These are phyloP conservation scores for Eucalyptus curtisii DNA, from an alignment of 345 rosid genomes.

Conservation along the genomic window DNA sequence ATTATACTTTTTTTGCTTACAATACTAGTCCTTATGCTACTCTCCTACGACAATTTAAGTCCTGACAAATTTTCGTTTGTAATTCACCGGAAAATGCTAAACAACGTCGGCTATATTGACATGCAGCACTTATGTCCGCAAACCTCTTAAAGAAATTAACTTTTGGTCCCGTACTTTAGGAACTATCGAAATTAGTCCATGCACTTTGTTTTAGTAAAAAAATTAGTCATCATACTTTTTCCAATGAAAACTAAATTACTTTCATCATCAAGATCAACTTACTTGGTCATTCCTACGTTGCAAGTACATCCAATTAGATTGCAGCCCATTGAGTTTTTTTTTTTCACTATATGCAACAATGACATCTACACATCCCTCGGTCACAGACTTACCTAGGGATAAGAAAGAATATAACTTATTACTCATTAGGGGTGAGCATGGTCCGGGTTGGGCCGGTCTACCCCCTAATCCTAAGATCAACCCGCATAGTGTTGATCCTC, in stretches of 20 bases:
- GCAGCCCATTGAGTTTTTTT: neutral
- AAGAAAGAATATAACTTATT: no score
- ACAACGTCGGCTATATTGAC: neutral
- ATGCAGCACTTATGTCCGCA: neutral
- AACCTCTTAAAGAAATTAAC: neutral
- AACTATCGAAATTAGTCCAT: neutral
- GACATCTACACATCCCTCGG: neutral
- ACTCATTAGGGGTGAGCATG: no score
- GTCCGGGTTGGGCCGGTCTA: no score
- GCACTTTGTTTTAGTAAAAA: neutral
- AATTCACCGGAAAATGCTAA: neutral
- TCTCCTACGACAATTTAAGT: neutral
- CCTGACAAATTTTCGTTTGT: neutral
- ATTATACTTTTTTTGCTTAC: neutral
- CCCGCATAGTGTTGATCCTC: no score
- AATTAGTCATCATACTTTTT: neutral
- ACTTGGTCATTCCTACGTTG: no score
- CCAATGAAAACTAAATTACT: neutral
- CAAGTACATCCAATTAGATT: neutral
- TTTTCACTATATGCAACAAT: neutral
- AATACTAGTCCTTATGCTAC: neutral
- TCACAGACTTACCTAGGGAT: no score
- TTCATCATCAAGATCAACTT: neutral
- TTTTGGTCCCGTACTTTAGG: neutral
- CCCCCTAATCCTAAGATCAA: no score